Percentiles rank a stretch among this genome's conserved stretches.
phyloP scores from a whole-genome alignment of 2,329 filamentous ascomycete species.

The Monosporascus sp. region DNA sequence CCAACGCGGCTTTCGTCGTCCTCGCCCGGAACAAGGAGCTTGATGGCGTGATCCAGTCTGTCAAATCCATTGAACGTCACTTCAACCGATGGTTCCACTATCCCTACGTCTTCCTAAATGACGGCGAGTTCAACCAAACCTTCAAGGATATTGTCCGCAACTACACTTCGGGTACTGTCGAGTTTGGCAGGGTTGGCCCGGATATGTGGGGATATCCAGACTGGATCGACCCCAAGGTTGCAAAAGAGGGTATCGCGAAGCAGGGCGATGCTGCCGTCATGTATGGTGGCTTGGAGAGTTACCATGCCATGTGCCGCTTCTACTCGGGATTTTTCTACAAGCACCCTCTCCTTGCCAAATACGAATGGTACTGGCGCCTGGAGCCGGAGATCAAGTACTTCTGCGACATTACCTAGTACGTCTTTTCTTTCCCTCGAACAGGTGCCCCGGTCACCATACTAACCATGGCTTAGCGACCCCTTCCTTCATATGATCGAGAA shows the following conservation, averaged over 20 bases:
- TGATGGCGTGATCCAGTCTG: constrained; percentile 89
- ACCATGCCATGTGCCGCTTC: constrained; percentile 98
- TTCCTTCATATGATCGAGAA: constrained; percentile 90
- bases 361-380: constrained; percentile 99
- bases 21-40: constrained; percentile 94
- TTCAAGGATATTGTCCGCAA: constrained; percentile 87
- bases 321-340: constrained; percentile 99
- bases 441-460: constrained; percentile 8
- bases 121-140: constrained; percentile 90
- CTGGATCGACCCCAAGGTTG: constrained; percentile 91
- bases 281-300: constrained; percentile 98
- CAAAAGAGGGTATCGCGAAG: constrained; percentile 92
- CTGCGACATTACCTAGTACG: constrained; percentile 97
- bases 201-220: constrained; percentile 96
- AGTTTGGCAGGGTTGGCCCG: constrained; percentile 89
- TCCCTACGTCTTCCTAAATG: constrained; percentile 96
- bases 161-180: constrained; percentile 80
- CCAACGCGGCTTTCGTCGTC: constrained; percentile 93
- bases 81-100: constrained; percentile 99
- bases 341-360: constrained; percentile 88
- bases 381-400: constrained; percentile 99
- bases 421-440: constrained; percentile 9
- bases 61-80: constrained; percentile 96
- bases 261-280: constrained; percentile 97
- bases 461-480: constrained; percentile 61